Evolutionary conservation across 2,329 filamentous ascomycete species (phyloP), one percentile per base, ranked within the genome.

Genomic region (Epichloe uncinata): DNA sequence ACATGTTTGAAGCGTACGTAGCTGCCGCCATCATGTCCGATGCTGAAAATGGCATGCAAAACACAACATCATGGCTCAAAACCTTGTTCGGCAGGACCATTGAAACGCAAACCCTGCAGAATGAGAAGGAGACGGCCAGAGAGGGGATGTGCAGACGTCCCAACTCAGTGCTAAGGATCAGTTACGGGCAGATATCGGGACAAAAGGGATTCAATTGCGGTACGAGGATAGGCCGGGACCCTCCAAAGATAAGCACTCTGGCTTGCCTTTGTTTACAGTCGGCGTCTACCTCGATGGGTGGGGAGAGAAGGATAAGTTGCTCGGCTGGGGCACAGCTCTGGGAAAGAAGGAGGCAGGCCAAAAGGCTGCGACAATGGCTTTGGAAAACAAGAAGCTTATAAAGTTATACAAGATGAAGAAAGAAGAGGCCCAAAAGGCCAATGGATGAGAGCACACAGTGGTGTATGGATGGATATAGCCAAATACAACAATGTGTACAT

Each of bases 1-100:
- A 97, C 61, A 75, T 96, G 16, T 94, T 96, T 58, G 91, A 97
- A 64, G 85, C 91, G 0, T 96, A 94, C 58, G 79, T 95, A 15
- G 90, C 85, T 8, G 90, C 85, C 3, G 68, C 90, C 5, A 76
- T 95, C 35, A 69, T 87, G 2, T 81, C 83, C 1, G 78, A 88
- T 57, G 73, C 79, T 0, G 65, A 69, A 3, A 63, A 78, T 44
- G 89, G 90, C 1, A 75, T 84, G 44, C 54, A 65, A 7, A 73
- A 72, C 2, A 82, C 77, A 2, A 74, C 83, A 47, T 63, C 73
- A 13, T 97, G 89, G 88, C 68, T 96, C 43, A 82, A 79, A 47
- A 68, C 74, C 7, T 69, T 96, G 1, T 96, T 89, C 88, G 75
- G 77, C 4, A 78, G 73, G 44, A 79, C 77, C 4, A 67, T 94